phyloP scores from a whole-genome alignment of 768 basidiomycete genomes.

The Leucosporidium creatinivorum region DNA sequence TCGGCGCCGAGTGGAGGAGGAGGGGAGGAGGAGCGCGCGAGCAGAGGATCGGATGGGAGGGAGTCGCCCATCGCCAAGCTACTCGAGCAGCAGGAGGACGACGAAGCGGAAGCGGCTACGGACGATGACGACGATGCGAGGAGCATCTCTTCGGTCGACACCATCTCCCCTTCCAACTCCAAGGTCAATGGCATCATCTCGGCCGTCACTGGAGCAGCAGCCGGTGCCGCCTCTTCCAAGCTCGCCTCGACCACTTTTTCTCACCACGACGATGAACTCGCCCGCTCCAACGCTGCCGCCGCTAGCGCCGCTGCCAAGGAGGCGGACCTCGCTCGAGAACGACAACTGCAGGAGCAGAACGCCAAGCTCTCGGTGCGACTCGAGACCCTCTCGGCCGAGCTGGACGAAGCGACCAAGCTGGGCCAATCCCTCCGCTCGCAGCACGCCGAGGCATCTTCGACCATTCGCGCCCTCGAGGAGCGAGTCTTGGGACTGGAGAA shows the following conservation, averaged over 20 bases:
- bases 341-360: constrained; percentile 40
- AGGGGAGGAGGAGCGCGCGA: constrained; percentile 32
- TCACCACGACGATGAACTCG: not conserved
- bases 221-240: not conserved
- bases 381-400: constrained; percentile 57
- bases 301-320: not conserved
- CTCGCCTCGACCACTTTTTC: not conserved
- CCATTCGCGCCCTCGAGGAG: constrained; percentile 47
- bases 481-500: constrained; percentile 65
- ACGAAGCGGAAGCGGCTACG: constrained; percentile 33
- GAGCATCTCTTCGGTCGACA: constrained; percentile 28
- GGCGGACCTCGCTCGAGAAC: constrained; percentile 22
- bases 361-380: constrained; percentile 60
- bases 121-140: constrained; percentile 46
- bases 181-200: not conserved
- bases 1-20: constrained; percentile 13
- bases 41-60: constrained; percentile 2
- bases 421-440: constrained; percentile 67
- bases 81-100: constrained; percentile 43
- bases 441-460: constrained; percentile 62
- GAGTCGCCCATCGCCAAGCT: constrained; percentile 28
- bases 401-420: constrained; percentile 66
- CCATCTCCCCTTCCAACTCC: constrained; percentile 5
- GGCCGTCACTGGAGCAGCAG: not conserved
- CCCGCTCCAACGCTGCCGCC: not conserved